Percentiles rank a stretch among this genome's conserved stretches.
Conservation (phyloP, 148 eudicot species). For the Arctostaphylos glauca region DNA sequence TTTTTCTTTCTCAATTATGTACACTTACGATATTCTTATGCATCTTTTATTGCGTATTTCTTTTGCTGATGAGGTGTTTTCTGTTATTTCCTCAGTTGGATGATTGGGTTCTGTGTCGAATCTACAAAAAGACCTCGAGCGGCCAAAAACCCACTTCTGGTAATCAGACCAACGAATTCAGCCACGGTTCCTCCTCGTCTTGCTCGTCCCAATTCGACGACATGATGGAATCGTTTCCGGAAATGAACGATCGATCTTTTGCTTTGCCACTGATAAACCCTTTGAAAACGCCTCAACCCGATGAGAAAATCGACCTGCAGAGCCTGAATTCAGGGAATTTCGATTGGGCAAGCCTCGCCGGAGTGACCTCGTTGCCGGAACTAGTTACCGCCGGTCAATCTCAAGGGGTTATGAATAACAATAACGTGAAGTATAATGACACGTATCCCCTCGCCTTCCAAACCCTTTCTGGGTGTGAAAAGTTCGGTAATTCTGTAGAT, state of each 20-base stretch:
- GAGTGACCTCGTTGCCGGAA: slow-evolving; percentile 33
- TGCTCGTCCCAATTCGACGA: slow-evolving; percentile 65
- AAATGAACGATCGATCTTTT: slow-evolving; percentile 36
- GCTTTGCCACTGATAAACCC: slow-evolving; percentile 44
- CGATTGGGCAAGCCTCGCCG: slow-evolving; percentile 58
- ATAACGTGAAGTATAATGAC: slow-evolving; percentile 26
- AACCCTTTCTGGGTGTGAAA: slow-evolving; percentile 23
- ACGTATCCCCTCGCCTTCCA: slow-evolving; percentile 36
- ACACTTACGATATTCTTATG: background rate
- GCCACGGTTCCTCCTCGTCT: slow-evolving; percentile 43
- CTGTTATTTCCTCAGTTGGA: slow-evolving; percentile 44
- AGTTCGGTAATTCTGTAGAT: slow-evolving; percentile 18
- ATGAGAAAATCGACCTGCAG: slow-evolving; percentile 36
- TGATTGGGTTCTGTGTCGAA: slow-evolving; percentile 78
- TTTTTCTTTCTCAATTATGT: background rate
- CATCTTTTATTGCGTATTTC: background rate
- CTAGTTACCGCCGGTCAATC: slow-evolving; percentile 22
- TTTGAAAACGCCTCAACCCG: slow-evolving; percentile 22
- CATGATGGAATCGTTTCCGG: slow-evolving; percentile 58
- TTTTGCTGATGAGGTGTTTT: background rate
- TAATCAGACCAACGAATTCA: slow-evolving; percentile 26
- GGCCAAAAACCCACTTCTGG: slow-evolving; percentile 32
- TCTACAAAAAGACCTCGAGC: slow-evolving; percentile 66
- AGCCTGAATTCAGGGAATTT: slow-evolving; percentile 46
- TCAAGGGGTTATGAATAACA: slow-evolving; percentile 13